Conservation (phyloP, 768 basidiomycete species). For the Neoboletus subvelutipes region DNA sequence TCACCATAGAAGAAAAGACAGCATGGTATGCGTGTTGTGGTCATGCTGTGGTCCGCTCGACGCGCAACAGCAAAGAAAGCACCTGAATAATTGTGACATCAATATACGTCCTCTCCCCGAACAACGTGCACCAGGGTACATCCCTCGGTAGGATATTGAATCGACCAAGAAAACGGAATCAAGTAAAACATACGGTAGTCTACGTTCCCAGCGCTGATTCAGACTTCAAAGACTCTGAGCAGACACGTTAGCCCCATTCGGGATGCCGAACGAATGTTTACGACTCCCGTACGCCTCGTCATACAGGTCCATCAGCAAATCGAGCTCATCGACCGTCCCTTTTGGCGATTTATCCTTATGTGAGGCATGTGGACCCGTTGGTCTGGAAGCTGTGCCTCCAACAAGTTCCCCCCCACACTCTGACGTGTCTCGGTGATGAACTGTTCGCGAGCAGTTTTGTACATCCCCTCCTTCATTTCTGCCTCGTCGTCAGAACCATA, state of each 20-base stretch:
- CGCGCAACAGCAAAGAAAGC: not conserved
- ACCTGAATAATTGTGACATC: not conserved
- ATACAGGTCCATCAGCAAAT: slow-evolving; percentile 26
- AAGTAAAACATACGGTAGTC: not conserved
- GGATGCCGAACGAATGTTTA: slow-evolving; percentile 7
- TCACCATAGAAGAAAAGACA: not conserved
- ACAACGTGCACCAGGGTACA: not conserved
- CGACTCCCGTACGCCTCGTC: slow-evolving; percentile 16
- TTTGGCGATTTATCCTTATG: slow-evolving; percentile 22
- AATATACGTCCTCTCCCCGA: too few species aligned
- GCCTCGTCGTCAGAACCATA: slow-evolving; percentile 27
- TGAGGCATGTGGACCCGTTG: slow-evolving; percentile 33
- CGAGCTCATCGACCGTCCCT: slow-evolving; percentile 28
- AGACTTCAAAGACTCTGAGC: slow-evolving; percentile 17
- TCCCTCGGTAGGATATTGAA: too few species aligned
- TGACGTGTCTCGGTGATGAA: slow-evolving; percentile 29
- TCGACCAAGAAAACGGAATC: not conserved
- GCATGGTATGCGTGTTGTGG: not conserved
- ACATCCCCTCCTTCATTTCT: slow-evolving; percentile 12
- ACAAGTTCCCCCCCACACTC: slow-evolving; percentile 27
- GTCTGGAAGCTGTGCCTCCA: slow-evolving; percentile 27
- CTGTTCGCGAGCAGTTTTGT: slow-evolving; percentile 27
- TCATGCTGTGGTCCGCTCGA: not conserved
- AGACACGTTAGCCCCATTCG: slow-evolving; percentile 2
- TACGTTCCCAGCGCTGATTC: too few species aligned